These are phyloP conservation scores for Neurospora intermedia DNA, from an alignment of 495 filamentous ascomycete species.

Conservation along the genomic window DNA sequence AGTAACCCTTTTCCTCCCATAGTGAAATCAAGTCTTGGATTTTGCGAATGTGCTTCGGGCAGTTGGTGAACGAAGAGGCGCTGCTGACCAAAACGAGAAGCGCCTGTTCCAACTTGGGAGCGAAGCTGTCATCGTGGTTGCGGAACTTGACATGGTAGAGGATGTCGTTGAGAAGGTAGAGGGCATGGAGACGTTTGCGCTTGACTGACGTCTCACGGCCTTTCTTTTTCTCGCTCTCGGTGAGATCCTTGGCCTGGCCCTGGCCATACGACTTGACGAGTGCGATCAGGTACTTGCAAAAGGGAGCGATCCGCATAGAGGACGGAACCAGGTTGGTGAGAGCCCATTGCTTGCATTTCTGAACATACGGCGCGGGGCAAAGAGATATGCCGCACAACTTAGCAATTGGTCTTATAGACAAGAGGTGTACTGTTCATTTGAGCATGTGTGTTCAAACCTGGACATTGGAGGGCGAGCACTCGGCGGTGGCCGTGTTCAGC, in stretches of 20 bases:
- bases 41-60: constrained; percentile 56
- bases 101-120: constrained; percentile 47
- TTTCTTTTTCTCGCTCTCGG: constrained; percentile 12
- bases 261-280: constrained; percentile 49
- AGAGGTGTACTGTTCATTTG: constrained; percentile 20
- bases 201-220: constrained; percentile 44
- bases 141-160: constrained; percentile 70
- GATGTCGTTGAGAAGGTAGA: constrained; percentile 76
- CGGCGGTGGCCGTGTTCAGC: constrained; percentile 55
- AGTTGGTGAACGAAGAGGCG: constrained; percentile 51
- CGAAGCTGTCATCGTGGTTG: constrained; percentile 42
- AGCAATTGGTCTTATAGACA: constrained; percentile 43
- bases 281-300: constrained; percentile 68
- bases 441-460: constrained; percentile 75
- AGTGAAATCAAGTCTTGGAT: constrained; percentile 54
- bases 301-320: constrained; percentile 48
- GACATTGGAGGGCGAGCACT: constrained; percentile 76
- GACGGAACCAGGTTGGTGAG: constrained; percentile 61
- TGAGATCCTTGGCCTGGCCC: constrained; percentile 11
- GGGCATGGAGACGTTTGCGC: constrained; percentile 62
- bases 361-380: constrained; percentile 14
- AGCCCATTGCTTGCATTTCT: constrained; percentile 87
- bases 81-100: constrained; percentile 51
- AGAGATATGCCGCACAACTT: constrained; percentile 34
- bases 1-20: constrained; percentile 68